Evolutionary conservation across 1,284 basidiomycete species (phyloP), one percentile per base, ranked within the genome.

Genomic region (Fomes fomentarius): DNA sequence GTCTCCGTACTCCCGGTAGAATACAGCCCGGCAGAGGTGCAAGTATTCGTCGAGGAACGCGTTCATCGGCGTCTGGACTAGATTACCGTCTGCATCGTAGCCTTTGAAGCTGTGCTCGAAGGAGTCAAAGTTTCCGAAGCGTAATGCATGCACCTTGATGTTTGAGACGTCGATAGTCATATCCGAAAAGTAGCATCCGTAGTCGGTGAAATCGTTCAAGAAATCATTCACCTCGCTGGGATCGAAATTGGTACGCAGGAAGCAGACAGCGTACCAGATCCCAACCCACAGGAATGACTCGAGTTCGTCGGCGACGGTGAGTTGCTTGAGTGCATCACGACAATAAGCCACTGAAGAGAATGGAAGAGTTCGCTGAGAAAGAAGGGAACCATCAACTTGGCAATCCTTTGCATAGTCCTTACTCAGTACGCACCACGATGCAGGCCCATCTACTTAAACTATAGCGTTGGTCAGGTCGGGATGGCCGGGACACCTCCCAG

Each of bases 281-380:
- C 8, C 52, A 22, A 57, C 43, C 28, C 50, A 53, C 33, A 53
- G 26, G 33, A 57, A 53, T 11, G 56, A 48, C 24, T 57, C 56
- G 22, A 57, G 31, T 28, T 57, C 56, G 47, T 53, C 56, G 17
- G 26, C 26, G 4, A 50, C 38, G 15, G 41, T 52, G 37, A 31
- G 40, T 21, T 6, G 6, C 14, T n/a, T 26, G 31, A 41, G 9
- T 4, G 31, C 17, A 12, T 45, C 10, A 5, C 21, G 24, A 19
- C 33, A 9, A 15, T 34, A 44, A 4, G 37, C n/a, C 14, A 47
- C n/a, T 2, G 55, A 48, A 2, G 47, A 22, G 10, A 28, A 56
- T 11, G 31, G 24, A 43, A 37, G 50, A 1, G 38, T 47, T 17
- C 45, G 25, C 48, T 47, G 19, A 30, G 7, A 30, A 12, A 30